A percentile compares a stretch with the other conserved stretches of the same genome.
Evolutionary conservation across 352 stramenopile species (phyloP).

Genomic region (Pythium plurisporium): DNA sequence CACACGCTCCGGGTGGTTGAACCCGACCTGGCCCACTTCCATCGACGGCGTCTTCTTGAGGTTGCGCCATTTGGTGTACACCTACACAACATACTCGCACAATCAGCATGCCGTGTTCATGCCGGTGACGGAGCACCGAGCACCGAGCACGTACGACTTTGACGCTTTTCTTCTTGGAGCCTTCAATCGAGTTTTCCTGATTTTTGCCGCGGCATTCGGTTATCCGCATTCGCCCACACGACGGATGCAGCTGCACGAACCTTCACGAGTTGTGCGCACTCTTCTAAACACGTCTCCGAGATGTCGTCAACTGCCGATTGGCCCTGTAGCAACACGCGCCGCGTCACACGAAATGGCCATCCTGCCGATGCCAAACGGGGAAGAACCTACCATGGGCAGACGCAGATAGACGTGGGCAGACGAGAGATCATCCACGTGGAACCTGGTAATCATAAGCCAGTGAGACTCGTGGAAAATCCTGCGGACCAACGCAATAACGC

Average conservation of each 20-base stretch:
- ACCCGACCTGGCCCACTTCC: constrained; percentile 90
- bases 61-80: constrained; percentile 93
- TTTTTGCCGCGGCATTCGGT: neutral
- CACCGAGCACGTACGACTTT: constrained; percentile 48
- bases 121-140: no score
- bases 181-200: constrained; percentile 92
- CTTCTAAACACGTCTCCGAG: constrained; percentile 75
- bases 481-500: neutral
- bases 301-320: constrained; percentile 76
- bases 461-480: neutral
- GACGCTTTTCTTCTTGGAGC: constrained; percentile 90
- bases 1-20: constrained; percentile 66
- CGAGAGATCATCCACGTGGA: constrained; percentile 97
- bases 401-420: constrained; percentile 98
- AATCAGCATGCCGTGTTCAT: no score
- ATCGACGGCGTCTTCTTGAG: constrained; percentile 88
- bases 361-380: neutral
- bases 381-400: constrained; percentile 66
- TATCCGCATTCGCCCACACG: neutral
- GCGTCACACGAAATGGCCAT: neutral
- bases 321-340: constrained; percentile 31
- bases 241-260: constrained; percentile 23
- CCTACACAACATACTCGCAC: no score
- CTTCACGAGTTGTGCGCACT: constrained; percentile 91
- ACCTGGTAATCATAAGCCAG: constrained; percentile 43